Percentiles rank a stretch among this genome's conserved stretches.
Conservation (phyloP, 768 basidiomycete genomes). For the Mycena venus region DNA sequence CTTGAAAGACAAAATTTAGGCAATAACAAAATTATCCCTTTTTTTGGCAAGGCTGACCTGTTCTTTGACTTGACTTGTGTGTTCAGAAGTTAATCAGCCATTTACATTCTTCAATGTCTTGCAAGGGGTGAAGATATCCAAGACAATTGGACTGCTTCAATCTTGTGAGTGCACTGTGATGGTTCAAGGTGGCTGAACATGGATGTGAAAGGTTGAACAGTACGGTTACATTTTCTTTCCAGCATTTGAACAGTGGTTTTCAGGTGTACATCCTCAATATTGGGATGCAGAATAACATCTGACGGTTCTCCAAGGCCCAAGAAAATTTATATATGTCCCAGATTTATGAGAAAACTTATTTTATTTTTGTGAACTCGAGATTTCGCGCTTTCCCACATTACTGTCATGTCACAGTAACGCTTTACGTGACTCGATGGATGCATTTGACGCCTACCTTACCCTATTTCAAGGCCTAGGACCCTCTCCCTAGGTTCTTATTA, state of each 20-base stretch:
- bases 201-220: too few relatives aligned
- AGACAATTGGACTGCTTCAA: too few relatives aligned
- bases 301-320: too few relatives aligned
- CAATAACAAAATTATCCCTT: background rate
- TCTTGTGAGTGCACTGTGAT: too few relatives aligned
- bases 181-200: too few relatives aligned
- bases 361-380: background rate
- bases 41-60: background rate
- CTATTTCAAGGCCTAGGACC: background rate
- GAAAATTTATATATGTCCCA: background rate
- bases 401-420: background rate
- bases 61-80: background rate
- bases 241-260: too few relatives aligned
- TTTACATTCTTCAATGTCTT: background rate
- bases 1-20: background rate
- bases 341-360: background rate
- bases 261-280: too few relatives aligned
- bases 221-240: too few relatives aligned
- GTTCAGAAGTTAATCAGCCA: background rate
- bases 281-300: background rate
- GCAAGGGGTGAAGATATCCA: too few relatives aligned
- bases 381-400: constrained; percentile 4
- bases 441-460: background rate
- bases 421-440: constrained; percentile 1
- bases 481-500: too few relatives aligned